A percentile compares a stretch with the other conserved stretches of the same genome.
These are phyloP conservation scores for Onygenales sp. DNA, from an alignment of 2,329 filamentous ascomycete species.

Conservation along the genomic window DNA sequence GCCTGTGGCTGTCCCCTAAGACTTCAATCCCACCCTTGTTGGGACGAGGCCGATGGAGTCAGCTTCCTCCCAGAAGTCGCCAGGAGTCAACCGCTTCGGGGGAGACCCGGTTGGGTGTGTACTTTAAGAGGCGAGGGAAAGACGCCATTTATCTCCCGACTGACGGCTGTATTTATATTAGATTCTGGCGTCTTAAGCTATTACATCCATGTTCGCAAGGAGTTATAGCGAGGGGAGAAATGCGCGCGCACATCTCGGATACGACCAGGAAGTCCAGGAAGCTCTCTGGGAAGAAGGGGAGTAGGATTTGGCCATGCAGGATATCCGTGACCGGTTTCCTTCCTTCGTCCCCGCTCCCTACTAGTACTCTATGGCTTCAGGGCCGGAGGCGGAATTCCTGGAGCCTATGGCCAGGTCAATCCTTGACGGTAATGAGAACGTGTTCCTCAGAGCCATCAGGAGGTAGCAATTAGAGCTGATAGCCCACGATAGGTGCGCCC, in stretches of 20 bases:
- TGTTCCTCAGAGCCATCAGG: slow-evolving; percentile 7
- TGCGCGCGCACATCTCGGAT: slow-evolving; percentile 1
- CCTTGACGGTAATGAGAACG: slow-evolving; percentile 7
- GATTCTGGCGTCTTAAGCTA: not conserved
- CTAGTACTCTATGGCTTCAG: not conserved
- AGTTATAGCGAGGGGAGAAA: slow-evolving; percentile 2
- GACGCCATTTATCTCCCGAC: not conserved
- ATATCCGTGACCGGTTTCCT: slow-evolving; percentile 3
- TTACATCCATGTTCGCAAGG: not conserved
- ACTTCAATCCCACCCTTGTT: not conserved
- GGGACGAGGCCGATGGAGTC: not conserved
- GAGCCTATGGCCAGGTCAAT: slow-evolving; percentile 3
- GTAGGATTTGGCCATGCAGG: slow-evolving; percentile 3
- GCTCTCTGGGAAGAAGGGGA: slow-evolving; percentile 3
- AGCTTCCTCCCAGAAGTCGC: slow-evolving; percentile 2
- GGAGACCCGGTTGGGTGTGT: slow-evolving; percentile 5
- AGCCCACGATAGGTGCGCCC: not conserved
- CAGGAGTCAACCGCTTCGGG: not conserved
- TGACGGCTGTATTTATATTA: not conserved
- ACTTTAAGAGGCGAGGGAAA: not conserved
- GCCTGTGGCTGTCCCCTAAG: not conserved
- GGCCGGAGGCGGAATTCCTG: slow-evolving; percentile 5
- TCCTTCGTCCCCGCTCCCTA: not conserved
- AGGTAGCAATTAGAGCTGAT: slow-evolving; percentile 4
- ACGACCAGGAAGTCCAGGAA: not conserved